A percentile compares a stretch with the other conserved stretches of the same genome.
Evolutionary conservation across 139 green algal species (phyloP).

Genomic region (Edaphochlamys debaryana): DNA sequence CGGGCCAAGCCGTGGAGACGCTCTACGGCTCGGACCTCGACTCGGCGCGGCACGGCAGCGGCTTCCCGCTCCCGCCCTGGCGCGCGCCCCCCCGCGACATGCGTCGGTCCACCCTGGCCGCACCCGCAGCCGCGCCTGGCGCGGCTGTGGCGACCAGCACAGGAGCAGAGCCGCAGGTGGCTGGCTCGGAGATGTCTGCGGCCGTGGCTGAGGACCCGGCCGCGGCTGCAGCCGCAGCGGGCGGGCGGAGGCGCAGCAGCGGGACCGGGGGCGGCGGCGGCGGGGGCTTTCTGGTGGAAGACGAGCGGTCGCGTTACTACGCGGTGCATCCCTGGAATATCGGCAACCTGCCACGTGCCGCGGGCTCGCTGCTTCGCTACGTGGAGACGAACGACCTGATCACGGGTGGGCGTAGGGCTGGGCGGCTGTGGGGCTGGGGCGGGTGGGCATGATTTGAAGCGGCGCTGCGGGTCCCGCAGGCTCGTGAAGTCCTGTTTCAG

Average conservation of each 20-base stretch:
- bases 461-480: no score
- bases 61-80: slow-evolving; percentile 55
- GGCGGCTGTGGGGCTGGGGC: neutral
- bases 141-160: no score
- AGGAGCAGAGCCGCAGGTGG: no score
- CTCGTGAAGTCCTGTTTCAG: no score
- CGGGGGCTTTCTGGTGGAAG: no score
- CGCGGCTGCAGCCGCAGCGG: no score
- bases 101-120: neutral
- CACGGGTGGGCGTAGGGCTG: slow-evolving; percentile 18
- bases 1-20: slow-evolving; percentile 77
- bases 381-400: slow-evolving; percentile 39
- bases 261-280: no score
- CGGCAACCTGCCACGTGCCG: slow-evolving; percentile 45
- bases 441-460: neutral
- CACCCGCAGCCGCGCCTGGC: no score
- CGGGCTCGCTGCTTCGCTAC: slow-evolving; percentile 49
- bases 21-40: slow-evolving; percentile 88
- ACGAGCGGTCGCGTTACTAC: slow-evolving; percentile 30
- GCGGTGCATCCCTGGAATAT: slow-evolving; percentile 56
- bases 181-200: no score
- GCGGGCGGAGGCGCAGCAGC: no score
- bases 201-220: no score
- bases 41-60: slow-evolving; percentile 51
- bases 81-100: neutral